phyloP scores from a whole-genome alignment of 495 filamentous ascomycete genomes.

The Penicillium verhagenii region DNA sequence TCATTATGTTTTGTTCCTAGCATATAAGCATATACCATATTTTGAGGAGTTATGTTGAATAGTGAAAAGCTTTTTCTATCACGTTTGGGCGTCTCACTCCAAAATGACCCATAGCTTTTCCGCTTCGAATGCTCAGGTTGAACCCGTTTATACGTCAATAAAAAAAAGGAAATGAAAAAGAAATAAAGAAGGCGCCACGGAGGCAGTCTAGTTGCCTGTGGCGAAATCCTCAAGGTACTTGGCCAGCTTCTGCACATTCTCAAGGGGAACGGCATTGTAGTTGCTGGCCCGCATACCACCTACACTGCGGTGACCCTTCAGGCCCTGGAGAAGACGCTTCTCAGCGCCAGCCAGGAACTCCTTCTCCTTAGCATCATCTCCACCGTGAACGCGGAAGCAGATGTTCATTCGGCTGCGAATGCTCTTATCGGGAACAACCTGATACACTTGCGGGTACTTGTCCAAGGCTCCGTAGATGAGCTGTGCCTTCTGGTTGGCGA shows the following conservation, averaged over 20 bases:
- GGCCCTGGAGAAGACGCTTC: slow-evolving; percentile 54
- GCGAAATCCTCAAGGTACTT: slow-evolving; percentile 62
- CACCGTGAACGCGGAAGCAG: slow-evolving; percentile 69
- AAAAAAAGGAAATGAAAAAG: no score
- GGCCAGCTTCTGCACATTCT: slow-evolving; percentile 60
- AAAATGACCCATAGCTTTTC: slow-evolving; percentile 10
- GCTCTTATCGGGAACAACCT: slow-evolving; percentile 68
- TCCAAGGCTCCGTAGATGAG: slow-evolving; percentile 75
- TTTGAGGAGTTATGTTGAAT: slow-evolving; percentile 29
- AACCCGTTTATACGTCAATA: slow-evolving; percentile 8
- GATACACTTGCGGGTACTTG: slow-evolving; percentile 64
- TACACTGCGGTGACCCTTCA: slow-evolving; percentile 82
- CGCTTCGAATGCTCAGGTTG: slow-evolving; percentile 15
- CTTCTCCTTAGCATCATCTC: slow-evolving; percentile 66
- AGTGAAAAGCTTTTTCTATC: slow-evolving; percentile 19
- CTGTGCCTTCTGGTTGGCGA: slow-evolving; percentile 69
- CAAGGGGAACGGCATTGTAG: slow-evolving; percentile 63
- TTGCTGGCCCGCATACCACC: slow-evolving; percentile 54
- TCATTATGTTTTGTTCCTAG: slow-evolving; percentile 14
- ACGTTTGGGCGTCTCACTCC: slow-evolving; percentile 9
- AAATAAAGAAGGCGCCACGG: no score
- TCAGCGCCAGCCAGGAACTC: slow-evolving; percentile 69
- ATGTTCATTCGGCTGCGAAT: slow-evolving; percentile 88
- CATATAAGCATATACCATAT: slow-evolving; percentile 18
- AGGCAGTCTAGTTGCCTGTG: slow-evolving; percentile 18